phyloP scores from a whole-genome alignment of 1,139 yeast species.

The Kurtzmaniella quercitrusa region DNA sequence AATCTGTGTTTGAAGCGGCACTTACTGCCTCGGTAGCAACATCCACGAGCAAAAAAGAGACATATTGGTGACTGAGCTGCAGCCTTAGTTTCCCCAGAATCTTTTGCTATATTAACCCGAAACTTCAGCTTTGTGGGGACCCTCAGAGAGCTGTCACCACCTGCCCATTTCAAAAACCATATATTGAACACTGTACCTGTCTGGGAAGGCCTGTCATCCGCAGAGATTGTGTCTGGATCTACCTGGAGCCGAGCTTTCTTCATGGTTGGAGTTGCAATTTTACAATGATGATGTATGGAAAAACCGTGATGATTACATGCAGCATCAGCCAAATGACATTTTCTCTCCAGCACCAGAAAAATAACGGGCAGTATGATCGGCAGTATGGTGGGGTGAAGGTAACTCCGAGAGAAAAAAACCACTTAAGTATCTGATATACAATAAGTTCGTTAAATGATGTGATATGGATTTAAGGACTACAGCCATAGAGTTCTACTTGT shows the following conservation, averaged over 20 bases:
- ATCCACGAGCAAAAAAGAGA: slow-evolving; percentile 82
- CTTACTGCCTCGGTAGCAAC: slow-evolving; percentile 71
- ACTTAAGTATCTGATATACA: no score
- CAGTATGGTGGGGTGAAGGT: no score
- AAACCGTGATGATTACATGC: not conserved
- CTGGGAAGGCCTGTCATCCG: slow-evolving; percentile 70
- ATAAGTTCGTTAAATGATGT: no score
- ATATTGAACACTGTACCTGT: slow-evolving; percentile 78
- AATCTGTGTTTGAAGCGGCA: slow-evolving; percentile 78
- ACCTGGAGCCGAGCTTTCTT: slow-evolving; percentile 62
- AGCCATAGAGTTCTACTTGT: no score
- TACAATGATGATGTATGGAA: not conserved
- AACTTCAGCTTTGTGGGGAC: slow-evolving; percentile 31
- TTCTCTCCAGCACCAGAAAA: no score
- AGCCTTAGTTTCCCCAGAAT: slow-evolving; percentile 76
- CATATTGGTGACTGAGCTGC: slow-evolving; percentile 54
- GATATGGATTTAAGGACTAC: no score
- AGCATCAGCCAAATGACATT: not conserved
- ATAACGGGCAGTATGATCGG: no score
- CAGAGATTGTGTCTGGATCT: slow-evolving; percentile 57
- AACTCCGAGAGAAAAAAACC: no score
- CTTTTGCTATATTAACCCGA: slow-evolving; percentile 56
- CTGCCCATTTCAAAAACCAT: slow-evolving; percentile 89
- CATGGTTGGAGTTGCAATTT: not conserved
- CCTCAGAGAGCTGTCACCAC: slow-evolving; percentile 50